A percentile compares a stretch with the other conserved stretches of the same genome.
These are phyloP conservation scores for Syzygium malaccense DNA, from an alignment of 441 rosid species.

Conservation along the genomic window DNA sequence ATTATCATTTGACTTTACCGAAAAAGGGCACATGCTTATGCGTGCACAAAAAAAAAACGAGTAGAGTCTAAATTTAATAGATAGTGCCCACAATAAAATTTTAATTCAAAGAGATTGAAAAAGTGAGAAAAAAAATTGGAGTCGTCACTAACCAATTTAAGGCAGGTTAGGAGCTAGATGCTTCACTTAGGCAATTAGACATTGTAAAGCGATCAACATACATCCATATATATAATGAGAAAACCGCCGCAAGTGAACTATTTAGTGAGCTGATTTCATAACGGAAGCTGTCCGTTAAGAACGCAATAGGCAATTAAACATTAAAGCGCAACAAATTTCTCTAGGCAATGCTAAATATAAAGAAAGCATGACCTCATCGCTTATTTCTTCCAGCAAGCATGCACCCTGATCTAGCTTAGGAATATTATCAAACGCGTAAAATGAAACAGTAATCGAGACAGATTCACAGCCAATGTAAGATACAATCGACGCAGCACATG, in stretches of 20 bases:
- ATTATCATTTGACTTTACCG: background rate
- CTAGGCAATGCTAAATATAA: background rate
- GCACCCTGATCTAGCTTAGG: background rate
- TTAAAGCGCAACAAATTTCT: background rate
- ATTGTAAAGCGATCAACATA: too few species aligned
- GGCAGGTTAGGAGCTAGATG: too few species aligned
- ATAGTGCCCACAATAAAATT: accelerated
- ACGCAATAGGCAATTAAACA: too few species aligned
- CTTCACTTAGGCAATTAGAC: too few species aligned
- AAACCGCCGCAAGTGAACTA: too few species aligned
- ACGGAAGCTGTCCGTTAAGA: too few species aligned
- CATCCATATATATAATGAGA: too few species aligned
- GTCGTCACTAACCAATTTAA: too few species aligned
- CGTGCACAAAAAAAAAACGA: background rate
- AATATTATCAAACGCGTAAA: background rate
- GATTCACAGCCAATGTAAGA: background rate
- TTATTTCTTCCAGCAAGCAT: background rate
- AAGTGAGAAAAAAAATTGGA: too few species aligned
- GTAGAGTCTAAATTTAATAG: background rate
- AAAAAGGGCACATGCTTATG: background rate
- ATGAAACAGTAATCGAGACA: background rate
- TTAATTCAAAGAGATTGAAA: background rate
- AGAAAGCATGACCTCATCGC: background rate
- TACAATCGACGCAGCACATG: too few species aligned
- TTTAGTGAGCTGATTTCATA: too few species aligned